Evolutionary conservation across 2,329 filamentous ascomycete species (phyloP).

Genomic region (Mycogone perniciosa): DNA sequence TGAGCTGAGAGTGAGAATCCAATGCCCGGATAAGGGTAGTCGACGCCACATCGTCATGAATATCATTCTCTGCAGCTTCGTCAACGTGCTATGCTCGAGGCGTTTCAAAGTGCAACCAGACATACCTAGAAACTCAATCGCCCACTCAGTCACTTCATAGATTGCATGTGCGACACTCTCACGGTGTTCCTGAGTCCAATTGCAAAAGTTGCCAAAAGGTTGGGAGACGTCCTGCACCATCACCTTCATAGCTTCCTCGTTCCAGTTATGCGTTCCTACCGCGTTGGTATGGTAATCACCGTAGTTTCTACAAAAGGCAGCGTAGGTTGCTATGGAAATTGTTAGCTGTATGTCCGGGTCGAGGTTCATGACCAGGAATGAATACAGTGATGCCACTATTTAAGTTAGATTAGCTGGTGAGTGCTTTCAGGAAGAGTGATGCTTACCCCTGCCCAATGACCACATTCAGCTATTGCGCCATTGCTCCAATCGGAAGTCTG

Average conservation of each 20-base stretch:
- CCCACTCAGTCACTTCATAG: background rate
- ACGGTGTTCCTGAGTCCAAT: background rate
- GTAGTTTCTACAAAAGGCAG: conserved; percentile 37
- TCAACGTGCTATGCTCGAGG: too few relatives aligned
- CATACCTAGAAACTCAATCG: conserved; percentile 16
- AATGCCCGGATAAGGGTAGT: background rate
- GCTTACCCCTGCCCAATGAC: conserved; percentile 32
- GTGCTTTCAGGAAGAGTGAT: too few relatives aligned
- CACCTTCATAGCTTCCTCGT: conserved; percentile 33
- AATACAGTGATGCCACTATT: conserved; percentile 24
- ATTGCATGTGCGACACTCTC: background rate
- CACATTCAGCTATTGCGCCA: conserved; percentile 22
- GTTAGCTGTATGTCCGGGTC: background rate
- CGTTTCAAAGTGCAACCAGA: background rate
- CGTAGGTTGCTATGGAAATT: conserved; percentile 26
- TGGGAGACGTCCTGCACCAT: conserved; percentile 30
- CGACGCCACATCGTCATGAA: background rate
- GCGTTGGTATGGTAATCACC: conserved; percentile 29
- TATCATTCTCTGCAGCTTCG: background rate
- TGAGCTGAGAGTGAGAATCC: background rate
- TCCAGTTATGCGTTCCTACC: conserved; percentile 34
- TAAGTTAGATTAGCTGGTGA: background rate
- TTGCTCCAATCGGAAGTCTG: background rate
- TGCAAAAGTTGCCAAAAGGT: conserved; percentile 26
- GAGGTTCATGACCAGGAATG: too few relatives aligned